Percentiles rank a stretch among this genome's conserved stretches.
phyloP scores from a whole-genome alignment of 495 filamentous ascomycete genomes.

The Massariosphaeria phaeospora region DNA sequence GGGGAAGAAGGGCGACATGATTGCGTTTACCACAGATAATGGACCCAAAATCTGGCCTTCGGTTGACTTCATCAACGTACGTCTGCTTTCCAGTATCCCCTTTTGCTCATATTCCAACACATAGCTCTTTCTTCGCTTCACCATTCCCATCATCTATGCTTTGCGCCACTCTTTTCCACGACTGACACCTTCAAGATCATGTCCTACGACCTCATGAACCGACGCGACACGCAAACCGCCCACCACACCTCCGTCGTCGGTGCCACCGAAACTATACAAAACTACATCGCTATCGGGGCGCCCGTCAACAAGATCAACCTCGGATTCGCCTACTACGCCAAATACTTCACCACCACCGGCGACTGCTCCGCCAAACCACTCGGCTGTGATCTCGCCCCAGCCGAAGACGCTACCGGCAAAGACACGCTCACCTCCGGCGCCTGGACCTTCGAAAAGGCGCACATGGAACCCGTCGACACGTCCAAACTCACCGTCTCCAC shows the following conservation, averaged over 20 bases:
- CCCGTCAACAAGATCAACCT: slow-evolving; percentile 59
- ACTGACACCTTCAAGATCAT: slow-evolving; percentile 42
- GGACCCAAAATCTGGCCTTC: slow-evolving; percentile 59
- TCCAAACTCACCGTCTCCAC: neutral
- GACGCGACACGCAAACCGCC: slow-evolving; percentile 61
- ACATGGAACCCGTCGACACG: slow-evolving; percentile 20
- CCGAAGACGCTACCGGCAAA: slow-evolving; percentile 63
- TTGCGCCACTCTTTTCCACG: too few relatives aligned
- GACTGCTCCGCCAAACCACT: slow-evolving; percentile 49
- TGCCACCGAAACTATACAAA: slow-evolving; percentile 52
- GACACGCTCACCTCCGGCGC: slow-evolving; percentile 43
- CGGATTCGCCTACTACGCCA: slow-evolving; percentile 69
- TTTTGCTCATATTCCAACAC: neutral
- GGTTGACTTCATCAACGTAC: slow-evolving; percentile 69
- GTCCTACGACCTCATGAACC: slow-evolving; percentile 76
- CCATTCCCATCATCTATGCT: too few relatives aligned
- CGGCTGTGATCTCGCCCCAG: slow-evolving; percentile 56
- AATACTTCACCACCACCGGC: slow-evolving; percentile 61
- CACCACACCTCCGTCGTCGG: slow-evolving; percentile 59
- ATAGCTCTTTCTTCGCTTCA: too few relatives aligned
- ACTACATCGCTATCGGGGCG: slow-evolving; percentile 57
- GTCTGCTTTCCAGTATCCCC: too few relatives aligned
- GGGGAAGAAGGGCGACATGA: slow-evolving; percentile 63
- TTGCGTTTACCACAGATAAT: slow-evolving; percentile 62
- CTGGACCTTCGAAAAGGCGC: slow-evolving; percentile 22